These are phyloP conservation scores for Sungouiozyma ichnusensis DNA, from an alignment of 805 yeast genomes.

Conservation along the genomic window DNA sequence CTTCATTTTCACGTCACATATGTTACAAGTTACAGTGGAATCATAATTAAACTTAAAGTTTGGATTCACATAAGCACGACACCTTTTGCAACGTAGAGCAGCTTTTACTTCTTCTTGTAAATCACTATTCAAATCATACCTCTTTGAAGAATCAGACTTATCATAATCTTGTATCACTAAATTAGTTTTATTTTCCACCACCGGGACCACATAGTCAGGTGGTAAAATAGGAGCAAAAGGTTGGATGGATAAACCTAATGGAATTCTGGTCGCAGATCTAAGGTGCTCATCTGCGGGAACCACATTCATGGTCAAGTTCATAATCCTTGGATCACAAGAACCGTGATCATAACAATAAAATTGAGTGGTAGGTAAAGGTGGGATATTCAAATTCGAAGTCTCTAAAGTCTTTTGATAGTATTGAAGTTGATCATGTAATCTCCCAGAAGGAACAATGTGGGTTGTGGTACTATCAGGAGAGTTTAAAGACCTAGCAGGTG, in stretches of 20 bases:
- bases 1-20: constrained; percentile 68
- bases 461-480: constrained; percentile 10
- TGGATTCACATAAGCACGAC: constrained; percentile 86
- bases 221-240: constrained; percentile 67
- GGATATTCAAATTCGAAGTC: constrained; percentile 67
- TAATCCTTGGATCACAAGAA: constrained; percentile 67
- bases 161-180: constrained; percentile 1
- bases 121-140: not conserved
- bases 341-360: constrained; percentile 73
- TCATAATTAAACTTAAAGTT: constrained; percentile 55
- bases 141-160: not conserved
- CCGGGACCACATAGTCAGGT: constrained; percentile 47
- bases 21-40: constrained; percentile 65
- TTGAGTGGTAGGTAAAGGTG: constrained; percentile 74
- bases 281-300: constrained; percentile 67
- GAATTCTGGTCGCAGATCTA: constrained; percentile 60
- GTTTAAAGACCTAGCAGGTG: not conserved
- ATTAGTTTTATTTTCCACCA: constrained; percentile 20
- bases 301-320: constrained; percentile 70
- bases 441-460: constrained; percentile 25
- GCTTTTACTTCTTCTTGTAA: constrained; percentile 32
- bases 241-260: constrained; percentile 68
- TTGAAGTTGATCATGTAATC: constrained; percentile 29
- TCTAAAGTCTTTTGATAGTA: constrained; percentile 40
- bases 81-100: constrained; percentile 80